Base-by-base conservation (phyloP, 768 basidiomycete species). In the Boletus edulis region DNA sequence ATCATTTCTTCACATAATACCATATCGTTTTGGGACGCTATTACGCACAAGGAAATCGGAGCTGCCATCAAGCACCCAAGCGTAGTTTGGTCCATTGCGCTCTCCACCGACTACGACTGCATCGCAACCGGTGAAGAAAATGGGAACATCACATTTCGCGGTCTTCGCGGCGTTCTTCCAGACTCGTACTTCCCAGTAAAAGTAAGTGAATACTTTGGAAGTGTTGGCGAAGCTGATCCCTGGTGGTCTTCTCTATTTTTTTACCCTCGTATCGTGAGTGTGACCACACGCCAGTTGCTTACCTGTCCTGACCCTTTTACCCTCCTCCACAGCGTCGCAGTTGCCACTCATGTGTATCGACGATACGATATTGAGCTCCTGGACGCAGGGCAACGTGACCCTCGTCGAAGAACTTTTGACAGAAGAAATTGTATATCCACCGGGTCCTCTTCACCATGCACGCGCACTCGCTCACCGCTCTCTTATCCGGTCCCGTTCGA, bases 11-110 rank as follows among this genome's bases (percentile, higher is more conserved):
- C 29, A 1, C n/a, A 20, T 10, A 9, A 43, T 2, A 40, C 34
- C 3, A 4, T 57, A 4, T 58, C 54, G 1, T 57, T 59, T 37
- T 57, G 55, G 51, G 51, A 56, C 15, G 27, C 29, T 22, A 13
- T 12, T 17, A 49, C 46, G 1, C 20, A 35, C 22, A 3, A 35
- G 29, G 46, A 44, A 35, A 49, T 57, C 2, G 56, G 56, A 3
- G 3, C 14, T 12, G 46, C 6, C 7, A 20, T 47, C 29, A 20
- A 44, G 0, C 8, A 27, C 4, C 5, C 20, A 13, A 22, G 29
- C 17, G 0, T 1, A 0, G 15, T 49, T 35, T 29, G 35, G 40
- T 52, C 38, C 2, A 31, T 49, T 3, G 42, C 50, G 3, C 51
- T 58, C 20, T 59, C 51, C 5, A 20, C 51, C 0, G 7, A 52